Percentiles rank a stretch among this genome's conserved stretches.
Evolutionary conservation across 208 protist species (phyloP).

Genomic region (Entamoeba nuttalli): DNA sequence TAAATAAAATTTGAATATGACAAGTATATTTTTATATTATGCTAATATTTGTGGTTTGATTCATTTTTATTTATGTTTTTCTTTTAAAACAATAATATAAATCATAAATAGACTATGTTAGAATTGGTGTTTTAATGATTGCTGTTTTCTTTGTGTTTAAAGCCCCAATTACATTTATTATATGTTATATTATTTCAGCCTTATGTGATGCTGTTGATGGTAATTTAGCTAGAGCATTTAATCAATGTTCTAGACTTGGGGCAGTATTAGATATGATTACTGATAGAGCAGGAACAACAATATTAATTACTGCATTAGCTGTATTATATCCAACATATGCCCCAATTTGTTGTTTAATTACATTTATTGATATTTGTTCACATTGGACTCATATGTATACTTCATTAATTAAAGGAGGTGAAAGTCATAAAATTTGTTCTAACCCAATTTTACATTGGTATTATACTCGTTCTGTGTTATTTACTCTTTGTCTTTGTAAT

Average conservation of each 20-base stretch:
- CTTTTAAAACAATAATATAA: neutral
- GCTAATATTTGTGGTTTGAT: neutral
- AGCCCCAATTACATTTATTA: neutral
- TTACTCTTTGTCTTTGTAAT: neutral
- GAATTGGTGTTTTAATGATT: neutral
- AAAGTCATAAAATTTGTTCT: conserved; percentile 4
- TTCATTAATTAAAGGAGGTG: neutral
- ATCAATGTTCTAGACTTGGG: conserved; percentile 9
- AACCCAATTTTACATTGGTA: neutral
- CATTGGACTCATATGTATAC: conserved; percentile 19
- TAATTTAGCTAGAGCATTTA: conserved; percentile 1
- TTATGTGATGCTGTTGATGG: conserved; percentile 17
- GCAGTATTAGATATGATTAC: conserved; percentile 21
- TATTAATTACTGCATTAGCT: neutral
- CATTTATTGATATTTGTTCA: conserved; percentile 2
- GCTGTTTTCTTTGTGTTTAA: neutral
- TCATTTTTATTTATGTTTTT: neutral
- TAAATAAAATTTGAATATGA: neutral
- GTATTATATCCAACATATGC: neutral
- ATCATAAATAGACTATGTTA: neutral
- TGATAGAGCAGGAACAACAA: conserved; percentile 1
- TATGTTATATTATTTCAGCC: neutral
- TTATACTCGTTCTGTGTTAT: neutral
- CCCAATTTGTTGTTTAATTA: neutral
- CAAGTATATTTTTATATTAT: neutral